These are phyloP conservation scores for Coix lacrymajobi DNA, from an alignment of 176 grass and related monocot genomes.

Conservation along the genomic window DNA sequence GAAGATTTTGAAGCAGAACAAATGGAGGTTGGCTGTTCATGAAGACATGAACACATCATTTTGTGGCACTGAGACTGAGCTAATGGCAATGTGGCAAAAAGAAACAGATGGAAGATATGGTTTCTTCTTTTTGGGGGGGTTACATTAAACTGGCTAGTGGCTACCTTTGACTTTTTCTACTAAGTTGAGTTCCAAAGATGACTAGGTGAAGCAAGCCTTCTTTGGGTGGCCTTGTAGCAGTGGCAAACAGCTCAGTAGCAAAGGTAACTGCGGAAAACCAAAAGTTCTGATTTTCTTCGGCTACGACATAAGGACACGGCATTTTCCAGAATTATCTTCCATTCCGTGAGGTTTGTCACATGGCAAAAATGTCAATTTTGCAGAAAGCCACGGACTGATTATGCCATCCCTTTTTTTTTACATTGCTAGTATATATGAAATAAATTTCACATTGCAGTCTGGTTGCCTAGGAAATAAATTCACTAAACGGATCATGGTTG, in stretches of 20 bases:
- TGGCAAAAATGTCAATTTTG: background rate
- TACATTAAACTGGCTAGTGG: no score
- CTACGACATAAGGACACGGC: no score
- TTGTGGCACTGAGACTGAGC: background rate
- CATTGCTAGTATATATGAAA: background rate
- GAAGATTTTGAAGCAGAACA: background rate
- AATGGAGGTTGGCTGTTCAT: background rate
- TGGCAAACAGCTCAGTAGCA: no score
- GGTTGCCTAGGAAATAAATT: background rate
- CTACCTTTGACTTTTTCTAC: no score
- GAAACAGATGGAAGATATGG: background rate
- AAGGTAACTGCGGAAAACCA: no score
- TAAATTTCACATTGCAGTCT: background rate
- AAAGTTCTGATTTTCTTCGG: no score
- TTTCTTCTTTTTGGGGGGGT: background rate
- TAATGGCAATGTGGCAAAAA: background rate
- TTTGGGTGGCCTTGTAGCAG: no score
- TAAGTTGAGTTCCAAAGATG: no score
- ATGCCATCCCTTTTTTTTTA: background rate
- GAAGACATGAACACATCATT: background rate
- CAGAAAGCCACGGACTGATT: background rate
- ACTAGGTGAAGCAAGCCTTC: no score
- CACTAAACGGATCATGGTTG: background rate
- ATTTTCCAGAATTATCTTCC: background rate
- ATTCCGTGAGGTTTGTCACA: background rate